Evolutionary conservation across 345 rosid species (phyloP).

Genomic region (Psidium guajava): DNA sequence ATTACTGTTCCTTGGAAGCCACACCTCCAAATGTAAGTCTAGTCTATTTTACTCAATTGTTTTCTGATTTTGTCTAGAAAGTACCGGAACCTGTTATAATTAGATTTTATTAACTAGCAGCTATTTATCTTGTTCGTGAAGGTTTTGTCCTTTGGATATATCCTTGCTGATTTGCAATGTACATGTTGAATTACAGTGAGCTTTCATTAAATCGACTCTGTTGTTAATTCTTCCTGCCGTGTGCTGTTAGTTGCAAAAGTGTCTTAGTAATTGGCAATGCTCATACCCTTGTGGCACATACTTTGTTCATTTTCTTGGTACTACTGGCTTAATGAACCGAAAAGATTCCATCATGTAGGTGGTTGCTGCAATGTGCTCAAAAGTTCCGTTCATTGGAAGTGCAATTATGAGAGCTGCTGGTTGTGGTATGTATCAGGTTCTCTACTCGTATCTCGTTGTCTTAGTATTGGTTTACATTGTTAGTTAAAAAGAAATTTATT

Average conservation of each 20-base stretch:
- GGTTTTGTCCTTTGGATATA: background rate
- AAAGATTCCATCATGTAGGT: constrained; percentile 34
- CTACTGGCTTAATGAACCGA: background rate
- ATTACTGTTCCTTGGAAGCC: constrained; percentile 61
- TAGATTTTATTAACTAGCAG: background rate
- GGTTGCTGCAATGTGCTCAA: constrained; percentile 90
- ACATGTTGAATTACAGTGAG: background rate
- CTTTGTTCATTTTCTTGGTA: background rate
- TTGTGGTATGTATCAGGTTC: constrained; percentile 35
- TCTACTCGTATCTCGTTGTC: background rate
- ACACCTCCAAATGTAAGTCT: constrained; percentile 94
- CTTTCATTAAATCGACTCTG: background rate
- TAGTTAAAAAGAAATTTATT: too few relatives aligned
- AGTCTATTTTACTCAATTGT: background rate
- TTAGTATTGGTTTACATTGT: background rate
- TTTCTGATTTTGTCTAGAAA: background rate
- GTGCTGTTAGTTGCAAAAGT: background rate
- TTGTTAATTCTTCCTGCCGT: background rate
- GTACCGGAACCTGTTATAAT: background rate
- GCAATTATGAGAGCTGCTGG: constrained; percentile 78
- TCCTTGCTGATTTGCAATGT: background rate
- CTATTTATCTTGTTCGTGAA: background rate
- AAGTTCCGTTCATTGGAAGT: constrained; percentile 72
- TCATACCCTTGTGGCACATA: background rate
- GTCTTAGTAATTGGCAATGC: background rate